Conservation (phyloP, 805 yeast species). For the Schwanniomyces pseudopolymorphus region DNA sequence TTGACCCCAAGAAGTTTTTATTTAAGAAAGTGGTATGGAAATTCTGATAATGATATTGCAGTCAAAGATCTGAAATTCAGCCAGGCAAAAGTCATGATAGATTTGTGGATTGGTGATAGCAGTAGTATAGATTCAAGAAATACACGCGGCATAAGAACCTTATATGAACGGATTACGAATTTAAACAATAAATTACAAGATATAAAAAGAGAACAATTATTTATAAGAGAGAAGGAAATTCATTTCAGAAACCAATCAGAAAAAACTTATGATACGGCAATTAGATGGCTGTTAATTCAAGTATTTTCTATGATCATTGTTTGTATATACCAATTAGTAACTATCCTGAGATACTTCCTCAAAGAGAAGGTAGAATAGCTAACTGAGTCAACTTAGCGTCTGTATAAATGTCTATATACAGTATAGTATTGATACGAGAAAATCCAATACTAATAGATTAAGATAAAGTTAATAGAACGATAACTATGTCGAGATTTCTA, state of each 20-base stretch:
- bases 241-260: conserved; percentile 25
- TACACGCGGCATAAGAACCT: conserved; percentile 47
- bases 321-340: conserved; percentile 20
- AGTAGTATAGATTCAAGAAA: conserved; percentile 29
- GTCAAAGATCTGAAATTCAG: conserved; percentile 20
- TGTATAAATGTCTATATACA: background rate
- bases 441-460: background rate
- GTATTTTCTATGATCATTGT: conserved; percentile 13
- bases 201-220: conserved; percentile 63
- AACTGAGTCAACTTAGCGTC: no score
- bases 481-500: background rate
- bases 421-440: background rate
- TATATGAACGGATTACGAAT: conserved; percentile 55
- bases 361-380: conserved; percentile 13
- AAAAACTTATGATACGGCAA: conserved; percentile 19
- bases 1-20: conserved; percentile 24
- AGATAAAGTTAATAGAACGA: background rate
- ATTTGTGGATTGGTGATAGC: conserved; percentile 22
- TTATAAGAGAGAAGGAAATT: conserved; percentile 27
- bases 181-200: conserved; percentile 57
- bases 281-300: conserved; percentile 22
- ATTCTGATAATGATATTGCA: conserved; percentile 11
- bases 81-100: conserved; percentile 17
- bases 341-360: conserved; percentile 15
- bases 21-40: conserved; percentile 15